These are phyloP conservation scores for Delitschia confertaspora DNA, from an alignment of 495 filamentous ascomycete genomes.

Conservation along the genomic window DNA sequence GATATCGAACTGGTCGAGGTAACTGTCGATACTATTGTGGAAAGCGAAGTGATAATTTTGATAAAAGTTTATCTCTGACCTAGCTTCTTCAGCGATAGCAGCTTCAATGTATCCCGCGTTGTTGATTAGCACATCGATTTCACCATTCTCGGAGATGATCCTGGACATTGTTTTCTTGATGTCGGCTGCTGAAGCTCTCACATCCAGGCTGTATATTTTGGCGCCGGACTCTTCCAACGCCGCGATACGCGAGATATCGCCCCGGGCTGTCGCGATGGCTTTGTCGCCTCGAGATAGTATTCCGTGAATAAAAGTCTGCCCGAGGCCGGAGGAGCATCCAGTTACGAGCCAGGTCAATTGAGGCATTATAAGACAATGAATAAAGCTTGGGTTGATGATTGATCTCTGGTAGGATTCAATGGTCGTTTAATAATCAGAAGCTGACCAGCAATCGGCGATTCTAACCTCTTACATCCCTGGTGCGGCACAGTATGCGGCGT, in stretches of 20 bases:
- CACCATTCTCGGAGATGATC: constrained; percentile 12
- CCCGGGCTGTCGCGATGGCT: constrained; percentile 36
- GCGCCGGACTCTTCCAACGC: constrained; percentile 14
- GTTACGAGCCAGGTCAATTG: constrained; percentile 36
- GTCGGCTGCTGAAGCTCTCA: constrained; percentile 10
- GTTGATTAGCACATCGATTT: constrained; percentile 27
- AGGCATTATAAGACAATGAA: constrained; percentile 11
- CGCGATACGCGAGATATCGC: constrained; percentile 22
- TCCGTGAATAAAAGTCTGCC: constrained; percentile 32
- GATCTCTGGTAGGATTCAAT: no score
- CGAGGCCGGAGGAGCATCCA: constrained; percentile 37
- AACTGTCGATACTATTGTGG: constrained; percentile 17
- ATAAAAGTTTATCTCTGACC: constrained; percentile 9
- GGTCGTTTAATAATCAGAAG: no score
- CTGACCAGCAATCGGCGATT: no score
- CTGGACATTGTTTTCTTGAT: constrained; percentile 6
- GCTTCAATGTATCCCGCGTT: constrained; percentile 27
- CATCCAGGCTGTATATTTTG: constrained; percentile 12
- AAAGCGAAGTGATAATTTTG: constrained; percentile 3
- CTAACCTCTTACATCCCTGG: no score
- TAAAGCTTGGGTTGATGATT: constrained; percentile 1
- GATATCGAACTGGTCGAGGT: constrained; percentile 25
- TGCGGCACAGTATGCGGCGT: no score
- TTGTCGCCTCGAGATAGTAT: constrained; percentile 37
- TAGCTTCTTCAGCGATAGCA: constrained; percentile 24